Base-by-base conservation (phyloP, 169 alveolate genomes). In the Plasmodium gonderi region DNA sequence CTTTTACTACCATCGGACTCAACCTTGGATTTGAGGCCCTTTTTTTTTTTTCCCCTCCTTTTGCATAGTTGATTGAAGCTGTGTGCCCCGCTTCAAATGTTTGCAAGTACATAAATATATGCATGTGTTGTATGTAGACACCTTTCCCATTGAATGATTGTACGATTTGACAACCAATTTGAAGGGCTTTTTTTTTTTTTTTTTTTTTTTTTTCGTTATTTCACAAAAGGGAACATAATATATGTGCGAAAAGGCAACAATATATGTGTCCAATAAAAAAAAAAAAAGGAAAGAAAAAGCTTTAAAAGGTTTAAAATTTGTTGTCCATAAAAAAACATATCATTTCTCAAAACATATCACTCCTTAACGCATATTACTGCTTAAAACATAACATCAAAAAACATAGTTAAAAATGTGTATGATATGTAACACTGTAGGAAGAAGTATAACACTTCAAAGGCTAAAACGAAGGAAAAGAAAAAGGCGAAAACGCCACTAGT, bases 401-500 rank as follows among this genome's bases (percentile, higher is more conserved):
- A 97, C 97, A 97, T 96, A 40, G 97, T 97, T 54, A 97, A 95
- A 96, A 97, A 96, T 3, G 98, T 97, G 94, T 97, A 97, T 65
- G 98, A 96, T 45, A 97, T 97, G 91, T 95, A 97, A 91, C 98
- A 95, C 97, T 97, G 98, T 12, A 97, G 96, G 89, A 97, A 97
- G 90, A 97, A 96, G 94, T 97, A 97, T 26, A 97, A 90, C 38
- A 97, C 98, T 92, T 97, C 98, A 68, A 97, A 97, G 14, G 98
- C 98, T 68, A 97, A 80, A 20, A 97, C 98, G 68, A 97, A 97
- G 64, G 98, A 97, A 82, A 97, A 97, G 69, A 97, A 90, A 79
- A 96, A 97, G 9, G 98, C 96, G 20, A 96, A 96, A 40, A 97
- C 80, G 12, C 97, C 97, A 20, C 97, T 96, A 40, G 97, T 96